Conservation (phyloP, 768 basidiomycete species). For the Lactarius hatsudake region DNA sequence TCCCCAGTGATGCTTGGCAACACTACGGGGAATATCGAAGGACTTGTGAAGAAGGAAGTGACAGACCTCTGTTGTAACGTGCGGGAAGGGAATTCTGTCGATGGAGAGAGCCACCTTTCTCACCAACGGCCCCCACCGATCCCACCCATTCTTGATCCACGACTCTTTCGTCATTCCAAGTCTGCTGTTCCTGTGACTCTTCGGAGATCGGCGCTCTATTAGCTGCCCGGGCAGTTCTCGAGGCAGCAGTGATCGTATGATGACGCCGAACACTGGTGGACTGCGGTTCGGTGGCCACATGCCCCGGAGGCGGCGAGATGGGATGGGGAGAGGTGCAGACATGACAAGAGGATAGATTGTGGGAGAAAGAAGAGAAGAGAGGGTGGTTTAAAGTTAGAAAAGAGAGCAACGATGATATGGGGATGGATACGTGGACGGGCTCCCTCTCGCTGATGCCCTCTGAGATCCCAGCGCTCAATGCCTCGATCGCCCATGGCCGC, state of each 20-base stretch:
- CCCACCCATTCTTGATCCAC: slow-evolving; percentile 22
- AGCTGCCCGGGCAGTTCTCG: slow-evolving; percentile 22
- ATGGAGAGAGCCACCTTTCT: slow-evolving; percentile 28
- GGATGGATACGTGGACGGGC: background rate
- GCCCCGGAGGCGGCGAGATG: slow-evolving; percentile 26
- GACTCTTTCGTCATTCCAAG: slow-evolving; percentile 26
- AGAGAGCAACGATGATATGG: slow-evolving; percentile 2
- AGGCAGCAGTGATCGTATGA: slow-evolving; percentile 29
- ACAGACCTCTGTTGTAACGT: slow-evolving; percentile 27
- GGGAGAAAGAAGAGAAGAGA: slow-evolving; percentile 6
- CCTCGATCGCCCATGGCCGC: background rate
- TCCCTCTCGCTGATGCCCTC: background rate
- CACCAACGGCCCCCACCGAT: slow-evolving; percentile 23
- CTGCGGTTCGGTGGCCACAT: slow-evolving; percentile 5
- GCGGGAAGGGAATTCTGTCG: slow-evolving; percentile 27
- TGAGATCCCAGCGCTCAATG: background rate
- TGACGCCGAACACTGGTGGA: slow-evolving; percentile 25
- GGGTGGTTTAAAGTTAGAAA: background rate
- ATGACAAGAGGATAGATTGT: slow-evolving; percentile 6
- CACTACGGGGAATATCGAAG: background rate
- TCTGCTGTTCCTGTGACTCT: slow-evolving; percentile 26
- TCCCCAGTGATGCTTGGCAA: background rate
- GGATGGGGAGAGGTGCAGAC: slow-evolving; percentile 23
- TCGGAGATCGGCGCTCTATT: slow-evolving; percentile 26
- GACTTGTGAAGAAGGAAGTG: background rate